Base-by-base conservation (phyloP, 306 rosid genomes). In the Cicer arietinum region DNA sequence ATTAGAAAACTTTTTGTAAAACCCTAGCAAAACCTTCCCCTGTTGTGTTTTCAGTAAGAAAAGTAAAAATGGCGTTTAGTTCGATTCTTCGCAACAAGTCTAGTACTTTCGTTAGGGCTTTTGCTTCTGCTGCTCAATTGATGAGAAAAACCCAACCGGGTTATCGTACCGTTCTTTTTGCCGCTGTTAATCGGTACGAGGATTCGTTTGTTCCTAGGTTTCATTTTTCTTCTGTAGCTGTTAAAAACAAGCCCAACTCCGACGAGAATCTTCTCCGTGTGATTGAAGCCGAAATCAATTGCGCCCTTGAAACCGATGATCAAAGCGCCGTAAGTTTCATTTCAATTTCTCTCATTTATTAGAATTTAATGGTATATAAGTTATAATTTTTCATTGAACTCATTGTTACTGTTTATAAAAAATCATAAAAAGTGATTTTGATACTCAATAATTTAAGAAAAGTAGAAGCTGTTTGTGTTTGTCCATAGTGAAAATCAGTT, bases 41-140 rank as follows among this genome's bases (percentile, higher is more conserved):
- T 65, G 10, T 12, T 12, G 8, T 8, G 61, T 68, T 18, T 44
- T 40, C 12, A 12, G 7, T 0, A 6, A 7, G 43, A 48, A 77
- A 61, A 58, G 9, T 18, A 60, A 48, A 83, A 76, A 94, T 94
- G 99, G 95, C 91, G 39, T 79, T 89, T 76, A 53, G 70, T 74
- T 86, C 92, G 47, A 83, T 90, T 71, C 67, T 94, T 74, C 92
- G 96, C 78, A 84, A 71, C 82, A 86, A 77, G 77, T 91, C 96
- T 41, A 75, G 80, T 12, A 85, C 85, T 77, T 87, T 87, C 37
- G 67, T 82, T 5, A 81, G 86, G 74, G 89, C 93, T 25, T 18
- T 92, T 6, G 81, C 87, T 35, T 35, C 83, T 0, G 84, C 90
- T 2, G 76, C 71, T 74, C 85, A 84, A 44, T 67, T 84, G 52